Base-by-base conservation (phyloP, 1,284 basidiomycete genomes). In the Ceratobasidium sp. region DNA sequence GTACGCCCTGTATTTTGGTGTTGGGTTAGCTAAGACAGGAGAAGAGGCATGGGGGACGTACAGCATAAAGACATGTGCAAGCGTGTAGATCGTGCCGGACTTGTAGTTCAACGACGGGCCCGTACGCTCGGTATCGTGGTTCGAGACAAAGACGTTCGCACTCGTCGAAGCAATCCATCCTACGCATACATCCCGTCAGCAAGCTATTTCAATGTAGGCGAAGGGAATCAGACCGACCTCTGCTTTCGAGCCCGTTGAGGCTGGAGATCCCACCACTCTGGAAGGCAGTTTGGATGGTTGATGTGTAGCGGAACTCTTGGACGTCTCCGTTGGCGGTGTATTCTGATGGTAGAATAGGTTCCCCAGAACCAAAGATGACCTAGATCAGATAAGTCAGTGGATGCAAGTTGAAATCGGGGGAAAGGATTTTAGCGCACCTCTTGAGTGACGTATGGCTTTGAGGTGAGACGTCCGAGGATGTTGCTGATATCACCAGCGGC, bases 41-140 rank as follows among this genome's bases (percentile, higher is more conserved):
- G 1, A 46, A 16, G 11, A 7, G 2, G 41, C 43, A 26, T 28
- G 64, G 7, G 8, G 30, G 21, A 75, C 80, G 32, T 71, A 81
- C 79, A 91, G 84, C 0, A 87, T 89, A 81, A 90, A 90, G 28
- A 91, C 84, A n/a, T 82, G 85, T 0, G 88, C 89, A 1, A 85
- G 82, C 6, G 85, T 83, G 77, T 91, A 91, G 0, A 86, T 90
- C n/a, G 85, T 86, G 0, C 89, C 83, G 0, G 89, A 90, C 74
- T 86, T 86, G 74, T 83, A 82, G 75, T 86, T 89, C 13, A 91
- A 82, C 0, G 88, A 88, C 43, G 74, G 76, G 1, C 86, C 87
- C 75, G 88, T 89, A 46, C 89, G 81, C 78, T 91, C 90, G 0
- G 89, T 91, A 76, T 91, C 90, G 74, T 91, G 89, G 77, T 91